Conservation (phyloP, 352 stramenopile species). For the Phytophthora rubi region DNA sequence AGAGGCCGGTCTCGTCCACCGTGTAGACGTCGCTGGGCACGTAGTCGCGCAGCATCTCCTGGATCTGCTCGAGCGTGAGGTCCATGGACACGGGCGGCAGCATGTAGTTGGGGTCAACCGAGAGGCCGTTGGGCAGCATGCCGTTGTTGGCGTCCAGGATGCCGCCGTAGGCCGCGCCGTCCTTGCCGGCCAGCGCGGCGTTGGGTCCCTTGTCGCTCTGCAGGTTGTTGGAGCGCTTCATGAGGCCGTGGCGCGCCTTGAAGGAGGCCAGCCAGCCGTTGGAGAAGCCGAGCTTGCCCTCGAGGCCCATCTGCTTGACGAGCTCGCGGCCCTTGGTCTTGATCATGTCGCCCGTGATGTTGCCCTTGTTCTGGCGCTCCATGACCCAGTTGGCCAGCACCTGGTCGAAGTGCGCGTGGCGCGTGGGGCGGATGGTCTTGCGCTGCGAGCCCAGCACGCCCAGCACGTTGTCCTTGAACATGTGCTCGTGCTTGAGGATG, state of each 20-base stretch:
- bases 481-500: constrained; percentile 88
- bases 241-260: constrained; percentile 83
- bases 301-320: constrained; percentile 83
- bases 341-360: constrained; percentile 91
- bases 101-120: constrained; percentile 78
- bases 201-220: constrained; percentile 44
- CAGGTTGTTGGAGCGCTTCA: constrained; percentile 63
- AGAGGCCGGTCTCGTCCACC: constrained; percentile 87
- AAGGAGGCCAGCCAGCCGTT: constrained; percentile 89
- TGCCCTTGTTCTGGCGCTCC: constrained; percentile 88
- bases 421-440: constrained; percentile 86
- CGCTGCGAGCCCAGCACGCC: constrained; percentile 76
- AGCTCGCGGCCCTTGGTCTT: constrained; percentile 85
- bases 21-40: constrained; percentile 86
- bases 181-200: constrained; percentile 15
- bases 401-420: constrained; percentile 82
- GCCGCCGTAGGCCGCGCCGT: constrained; percentile 35
- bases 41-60: constrained; percentile 85
- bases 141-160: constrained; percentile 57
- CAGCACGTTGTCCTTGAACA: constrained; percentile 87
- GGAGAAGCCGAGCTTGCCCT: constrained; percentile 85
- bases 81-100: constrained; percentile 82
- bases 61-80: constrained; percentile 85
- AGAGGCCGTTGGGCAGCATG: constrained; percentile 57
- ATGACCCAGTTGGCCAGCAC: constrained; percentile 91